phyloP scores from a whole-genome alignment of 179 eudicot species.

The Amaranthus tricolor region DNA sequence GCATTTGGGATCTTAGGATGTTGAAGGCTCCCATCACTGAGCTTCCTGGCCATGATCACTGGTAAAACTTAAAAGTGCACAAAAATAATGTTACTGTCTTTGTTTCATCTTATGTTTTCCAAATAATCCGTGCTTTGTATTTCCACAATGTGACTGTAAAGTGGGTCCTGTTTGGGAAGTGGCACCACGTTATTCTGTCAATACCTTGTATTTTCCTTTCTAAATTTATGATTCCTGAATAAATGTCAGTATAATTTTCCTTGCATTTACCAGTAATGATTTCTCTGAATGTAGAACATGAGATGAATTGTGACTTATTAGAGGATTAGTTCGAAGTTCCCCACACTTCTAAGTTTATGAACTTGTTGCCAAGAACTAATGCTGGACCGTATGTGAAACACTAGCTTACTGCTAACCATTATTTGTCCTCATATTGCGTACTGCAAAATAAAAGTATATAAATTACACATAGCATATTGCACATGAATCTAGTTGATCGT shows the following conservation, averaged over 20 bases:
- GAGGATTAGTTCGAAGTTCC: background rate
- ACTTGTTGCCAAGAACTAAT: background rate
- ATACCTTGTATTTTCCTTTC: background rate
- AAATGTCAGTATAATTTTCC: background rate
- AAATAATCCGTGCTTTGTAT: background rate
- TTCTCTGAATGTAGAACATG: background rate
- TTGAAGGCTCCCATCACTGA: constrained; percentile 66
- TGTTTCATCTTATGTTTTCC: constrained; percentile 1
- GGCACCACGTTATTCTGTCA: constrained; percentile 3
- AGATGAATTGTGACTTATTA: background rate
- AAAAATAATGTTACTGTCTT: constrained; percentile 17
- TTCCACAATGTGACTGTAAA: background rate
- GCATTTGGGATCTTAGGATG: constrained; percentile 96
- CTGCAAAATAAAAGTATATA: background rate
- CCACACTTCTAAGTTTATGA: background rate
- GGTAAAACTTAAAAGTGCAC: constrained; percentile 39
- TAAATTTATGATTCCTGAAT: background rate
- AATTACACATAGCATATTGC: background rate
- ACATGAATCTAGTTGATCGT: background rate
- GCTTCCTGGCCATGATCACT: constrained; percentile 97
- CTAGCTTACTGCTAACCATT: background rate
- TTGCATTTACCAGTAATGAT: background rate
- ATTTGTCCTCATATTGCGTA: background rate
- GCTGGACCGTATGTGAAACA: background rate
- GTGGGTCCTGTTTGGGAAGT: background rate